Conservation (phyloP, 129 eudicot species). For the Flaveria brownii region DNA sequence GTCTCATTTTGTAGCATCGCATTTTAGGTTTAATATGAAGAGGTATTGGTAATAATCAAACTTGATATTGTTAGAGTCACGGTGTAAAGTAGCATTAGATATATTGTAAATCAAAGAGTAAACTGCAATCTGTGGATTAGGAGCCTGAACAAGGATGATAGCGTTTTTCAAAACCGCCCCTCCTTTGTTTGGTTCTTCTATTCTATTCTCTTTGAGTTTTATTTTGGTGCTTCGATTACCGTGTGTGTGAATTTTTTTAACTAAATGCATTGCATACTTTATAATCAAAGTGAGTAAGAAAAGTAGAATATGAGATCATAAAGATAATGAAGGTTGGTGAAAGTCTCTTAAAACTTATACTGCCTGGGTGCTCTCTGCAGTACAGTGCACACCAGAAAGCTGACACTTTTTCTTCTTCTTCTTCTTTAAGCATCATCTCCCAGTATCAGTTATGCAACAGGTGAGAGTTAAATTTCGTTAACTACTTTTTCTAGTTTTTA, state of each 20-base stretch:
- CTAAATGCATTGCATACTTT: background rate
- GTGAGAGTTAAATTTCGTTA: conserved; percentile 26
- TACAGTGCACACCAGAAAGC: background rate
- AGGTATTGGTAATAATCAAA: background rate
- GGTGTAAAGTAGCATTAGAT: background rate
- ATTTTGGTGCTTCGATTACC: background rate
- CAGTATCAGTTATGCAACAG: conserved; percentile 45
- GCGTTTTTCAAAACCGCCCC: too few species aligned
- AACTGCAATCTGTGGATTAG: background rate
- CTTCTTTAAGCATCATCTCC: conserved; percentile 24
- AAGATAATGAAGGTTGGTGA: background rate
- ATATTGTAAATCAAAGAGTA: conserved; percentile 3
- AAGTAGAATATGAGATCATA: background rate
- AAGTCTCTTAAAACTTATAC: conserved; percentile 13
- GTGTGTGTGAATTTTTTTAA: background rate
- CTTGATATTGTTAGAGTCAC: background rate
- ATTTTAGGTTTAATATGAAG: too few species aligned
- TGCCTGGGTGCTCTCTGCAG: conserved; percentile 19
- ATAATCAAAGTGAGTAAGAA: background rate
- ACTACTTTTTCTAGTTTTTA: background rate
- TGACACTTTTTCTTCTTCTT: background rate
- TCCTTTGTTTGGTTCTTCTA: background rate
- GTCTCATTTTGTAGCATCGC: too few species aligned
- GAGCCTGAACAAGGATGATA: too few species aligned
- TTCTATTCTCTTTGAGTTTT: background rate